Conservation (phyloP, 75 land plant genomes). For the Selaginella moellendorffii region DNA sequence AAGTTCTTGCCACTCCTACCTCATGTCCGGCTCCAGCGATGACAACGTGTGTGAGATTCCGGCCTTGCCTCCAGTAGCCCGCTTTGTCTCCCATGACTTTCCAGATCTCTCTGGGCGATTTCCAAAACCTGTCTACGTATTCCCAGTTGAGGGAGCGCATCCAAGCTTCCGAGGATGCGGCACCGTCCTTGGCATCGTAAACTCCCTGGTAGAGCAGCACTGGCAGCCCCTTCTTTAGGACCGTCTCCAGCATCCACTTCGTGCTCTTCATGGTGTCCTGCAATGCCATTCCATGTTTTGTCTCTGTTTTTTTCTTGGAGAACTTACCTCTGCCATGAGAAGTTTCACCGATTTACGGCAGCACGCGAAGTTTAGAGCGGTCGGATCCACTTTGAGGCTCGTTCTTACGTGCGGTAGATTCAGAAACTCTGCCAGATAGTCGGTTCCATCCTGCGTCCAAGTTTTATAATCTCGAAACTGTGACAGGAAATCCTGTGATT, state of each 20-base stretch:
- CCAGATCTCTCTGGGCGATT: constrained; percentile 21
- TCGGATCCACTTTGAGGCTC: constrained; percentile 19
- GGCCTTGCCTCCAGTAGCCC: constrained; percentile 18
- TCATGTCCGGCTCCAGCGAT: constrained; percentile 18
- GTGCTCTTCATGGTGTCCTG: constrained; percentile 32
- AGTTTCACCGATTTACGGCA: constrained; percentile 11
- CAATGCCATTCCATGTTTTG: not conserved
- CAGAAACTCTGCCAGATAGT: constrained; percentile 23
- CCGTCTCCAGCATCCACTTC: constrained; percentile 33
- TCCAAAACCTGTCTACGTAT: constrained; percentile 13
- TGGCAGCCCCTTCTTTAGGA: constrained; percentile 20
- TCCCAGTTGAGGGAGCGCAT: constrained; percentile 26
- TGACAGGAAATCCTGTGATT: not conserved
- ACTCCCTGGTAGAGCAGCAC: constrained; percentile 31
- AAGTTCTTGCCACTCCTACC: constrained; percentile 9
- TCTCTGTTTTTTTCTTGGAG: not conserved
- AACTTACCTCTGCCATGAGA: constrained; percentile 16
- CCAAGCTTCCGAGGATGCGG: constrained; percentile 22
- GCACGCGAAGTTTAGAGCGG: constrained; percentile 16
- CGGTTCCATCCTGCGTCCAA: constrained; percentile 20
- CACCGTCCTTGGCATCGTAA: constrained; percentile 33
- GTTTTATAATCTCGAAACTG: not conserved
- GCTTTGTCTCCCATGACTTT: constrained; percentile 17
- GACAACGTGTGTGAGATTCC: constrained; percentile 17
- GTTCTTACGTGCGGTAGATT: constrained; percentile 9